phyloP scores from a whole-genome alignment of 2,329 filamentous ascomycete genomes.

The Fusarium gaditjirri region DNA sequence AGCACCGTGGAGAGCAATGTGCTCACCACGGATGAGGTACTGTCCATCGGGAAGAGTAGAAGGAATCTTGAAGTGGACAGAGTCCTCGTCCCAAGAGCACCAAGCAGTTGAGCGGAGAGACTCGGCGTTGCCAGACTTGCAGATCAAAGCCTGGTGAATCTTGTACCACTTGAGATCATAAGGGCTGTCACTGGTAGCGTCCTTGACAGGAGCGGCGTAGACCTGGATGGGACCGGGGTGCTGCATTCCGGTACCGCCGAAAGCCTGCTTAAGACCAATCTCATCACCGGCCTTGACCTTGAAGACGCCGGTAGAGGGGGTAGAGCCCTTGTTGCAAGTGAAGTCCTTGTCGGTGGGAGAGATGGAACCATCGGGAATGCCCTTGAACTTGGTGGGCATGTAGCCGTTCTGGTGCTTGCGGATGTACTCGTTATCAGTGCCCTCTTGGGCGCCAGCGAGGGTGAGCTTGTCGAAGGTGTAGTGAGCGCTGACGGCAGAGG shows the following conservation, averaged over 20 bases:
- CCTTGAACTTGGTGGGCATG: conserved; percentile 24
- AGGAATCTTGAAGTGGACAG: conserved; percentile 21
- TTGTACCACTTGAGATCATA: conserved; percentile 16
- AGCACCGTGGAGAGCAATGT: conserved; percentile 35
- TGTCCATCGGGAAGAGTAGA: conserved; percentile 14
- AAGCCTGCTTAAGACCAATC: conserved; percentile 20
- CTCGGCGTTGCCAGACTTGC: conserved; percentile 5
- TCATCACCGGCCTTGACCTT: conserved; percentile 23
- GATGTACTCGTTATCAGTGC: conserved; percentile 11
- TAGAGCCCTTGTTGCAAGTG: conserved; percentile 15
- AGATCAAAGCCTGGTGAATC: conserved; percentile 19
- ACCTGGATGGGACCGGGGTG: conserved; percentile 19
- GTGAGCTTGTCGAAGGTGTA: conserved; percentile 27
- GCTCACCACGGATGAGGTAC: conserved; percentile 35
- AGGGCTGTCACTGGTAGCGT: not conserved
- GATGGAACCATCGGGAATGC: conserved; percentile 3
- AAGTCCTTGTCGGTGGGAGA: conserved; percentile 21
- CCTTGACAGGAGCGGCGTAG: conserved; percentile 4
- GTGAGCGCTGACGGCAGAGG: conserved; percentile 17
- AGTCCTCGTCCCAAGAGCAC: conserved; percentile 18
- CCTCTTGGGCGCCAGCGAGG: not conserved
- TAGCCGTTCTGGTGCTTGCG: conserved; percentile 22
- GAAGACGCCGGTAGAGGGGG: not conserved
- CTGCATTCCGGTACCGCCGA: conserved; percentile 14
- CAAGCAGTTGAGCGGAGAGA: conserved; percentile 16